A percentile compares a stretch with the other conserved stretches of the same genome.
Conservation (phyloP, 1,139 yeast genomes). For the Eremothecium cymbalariae region DNA sequence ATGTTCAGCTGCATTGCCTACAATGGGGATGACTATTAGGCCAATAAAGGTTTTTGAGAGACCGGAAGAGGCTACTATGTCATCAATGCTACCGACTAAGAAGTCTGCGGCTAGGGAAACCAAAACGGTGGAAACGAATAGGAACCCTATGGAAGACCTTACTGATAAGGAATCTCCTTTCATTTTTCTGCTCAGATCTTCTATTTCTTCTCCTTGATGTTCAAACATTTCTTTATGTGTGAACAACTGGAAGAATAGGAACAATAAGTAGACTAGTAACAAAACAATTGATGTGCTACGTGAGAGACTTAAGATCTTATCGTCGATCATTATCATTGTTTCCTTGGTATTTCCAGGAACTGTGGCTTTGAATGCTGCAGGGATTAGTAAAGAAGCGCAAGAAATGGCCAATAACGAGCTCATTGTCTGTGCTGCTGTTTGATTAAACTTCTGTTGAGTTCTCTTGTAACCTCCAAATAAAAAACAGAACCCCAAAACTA, state of each 20-base stretch:
- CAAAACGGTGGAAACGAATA: slow-evolving; percentile 61
- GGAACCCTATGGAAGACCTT: slow-evolving; percentile 25
- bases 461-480: slow-evolving; percentile 86
- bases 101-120: slow-evolving; percentile 91
- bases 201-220: slow-evolving; percentile 34
- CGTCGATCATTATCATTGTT: slow-evolving; percentile 32
- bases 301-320: slow-evolving; percentile 62
- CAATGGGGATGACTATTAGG: slow-evolving; percentile 85
- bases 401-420: slow-evolving; percentile 86
- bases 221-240: slow-evolving; percentile 69
- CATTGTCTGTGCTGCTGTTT: slow-evolving; percentile 97
- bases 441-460: slow-evolving; percentile 81
- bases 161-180: slow-evolving; percentile 13
- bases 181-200: slow-evolving; percentile 24
- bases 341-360: slow-evolving; percentile 43
- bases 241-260: slow-evolving; percentile 76
- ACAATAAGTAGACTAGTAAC: slow-evolving; percentile 68
- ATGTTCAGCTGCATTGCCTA: slow-evolving; percentile 98
- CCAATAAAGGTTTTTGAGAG: slow-evolving; percentile 93
- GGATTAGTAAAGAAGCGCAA: slow-evolving; percentile 77
- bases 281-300: slow-evolving; percentile 81
- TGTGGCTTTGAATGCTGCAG: slow-evolving; percentile 92
- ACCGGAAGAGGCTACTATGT: slow-evolving; percentile 73
- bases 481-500: slow-evolving; percentile 94
- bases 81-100: slow-evolving; percentile 87